Evolutionary conservation across 2,329 filamentous ascomycete species (phyloP).

Genomic region (Tolypocladium ovalisporum): DNA sequence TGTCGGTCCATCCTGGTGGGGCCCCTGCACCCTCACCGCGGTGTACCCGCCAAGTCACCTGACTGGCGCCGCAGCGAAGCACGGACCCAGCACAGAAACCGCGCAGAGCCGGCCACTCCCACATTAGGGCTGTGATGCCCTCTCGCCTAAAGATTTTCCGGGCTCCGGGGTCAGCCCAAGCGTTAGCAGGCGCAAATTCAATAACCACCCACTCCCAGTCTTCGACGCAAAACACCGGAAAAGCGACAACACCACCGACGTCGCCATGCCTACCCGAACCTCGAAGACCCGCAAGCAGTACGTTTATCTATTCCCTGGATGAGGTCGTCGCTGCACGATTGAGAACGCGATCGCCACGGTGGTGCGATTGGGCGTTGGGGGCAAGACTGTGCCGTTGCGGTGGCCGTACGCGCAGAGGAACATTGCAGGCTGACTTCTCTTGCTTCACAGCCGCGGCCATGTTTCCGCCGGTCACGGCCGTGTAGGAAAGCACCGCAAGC

Average conservation of each 20-base stretch:
- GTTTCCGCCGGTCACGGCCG: constrained; percentile 97
- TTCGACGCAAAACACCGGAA: constrained; percentile 25
- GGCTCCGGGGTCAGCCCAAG: constrained; percentile 11
- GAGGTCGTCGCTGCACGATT: constrained; percentile 2
- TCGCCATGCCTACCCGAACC: constrained; percentile 63
- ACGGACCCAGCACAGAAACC: constrained; percentile 1
- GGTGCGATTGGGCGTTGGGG: not conserved
- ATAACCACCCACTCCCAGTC: constrained; percentile 24
- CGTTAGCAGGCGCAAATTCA: constrained; percentile 25
- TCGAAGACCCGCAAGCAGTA: constrained; percentile 72
- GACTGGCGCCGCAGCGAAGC: constrained; percentile 4
- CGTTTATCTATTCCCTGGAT: constrained; percentile 25
- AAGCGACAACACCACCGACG: constrained; percentile 34
- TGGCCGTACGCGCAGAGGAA: not conserved
- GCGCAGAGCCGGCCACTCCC: constrained; percentile 4
- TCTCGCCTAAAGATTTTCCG: constrained; percentile 27
- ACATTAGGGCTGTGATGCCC: constrained; percentile 31
- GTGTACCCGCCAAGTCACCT: constrained; percentile 16
- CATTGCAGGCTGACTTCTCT: constrained; percentile 9
- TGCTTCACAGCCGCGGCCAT: constrained; percentile 69
- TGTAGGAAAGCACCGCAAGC: constrained; percentile 98
- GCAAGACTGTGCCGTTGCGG: not conserved
- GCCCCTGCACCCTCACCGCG: constrained; percentile 11
- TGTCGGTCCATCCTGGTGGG: constrained; percentile 6
- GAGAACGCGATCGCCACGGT: not conserved